phyloP scores from a whole-genome alignment of 495 filamentous ascomycete species.

The Lasiosphaeriaceae sp. region DNA sequence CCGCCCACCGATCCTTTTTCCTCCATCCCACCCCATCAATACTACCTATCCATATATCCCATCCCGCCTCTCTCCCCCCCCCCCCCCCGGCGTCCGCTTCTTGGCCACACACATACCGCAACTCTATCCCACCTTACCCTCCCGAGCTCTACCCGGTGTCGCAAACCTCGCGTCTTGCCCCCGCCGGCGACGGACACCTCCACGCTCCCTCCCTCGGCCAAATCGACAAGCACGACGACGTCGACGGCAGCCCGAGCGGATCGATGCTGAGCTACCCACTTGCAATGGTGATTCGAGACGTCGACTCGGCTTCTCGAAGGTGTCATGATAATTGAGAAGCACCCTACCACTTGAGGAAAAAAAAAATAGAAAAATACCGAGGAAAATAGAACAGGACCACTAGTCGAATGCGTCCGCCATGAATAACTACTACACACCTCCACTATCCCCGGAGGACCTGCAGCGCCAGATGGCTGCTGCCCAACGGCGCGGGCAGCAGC shows the following conservation, averaged over 20 bases:
- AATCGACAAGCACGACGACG: neutral
- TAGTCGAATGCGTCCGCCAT: conserved; percentile 23
- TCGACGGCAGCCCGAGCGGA: neutral
- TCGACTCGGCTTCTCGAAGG: neutral
- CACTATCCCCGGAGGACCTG: conserved; percentile 45
- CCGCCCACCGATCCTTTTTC: too few relatives aligned
- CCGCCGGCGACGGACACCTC: too few relatives aligned
- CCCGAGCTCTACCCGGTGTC: too few relatives aligned
- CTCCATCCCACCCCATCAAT: too few relatives aligned
- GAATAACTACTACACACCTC: conserved; percentile 27
- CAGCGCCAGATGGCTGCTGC: conserved; percentile 31
- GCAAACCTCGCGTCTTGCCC: too few relatives aligned
- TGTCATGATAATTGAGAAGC: conserved; percentile 1
- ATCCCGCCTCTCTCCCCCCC: too few relatives aligned
- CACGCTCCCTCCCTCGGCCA: neutral
- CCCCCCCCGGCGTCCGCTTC: too few relatives aligned
- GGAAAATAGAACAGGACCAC: neutral
- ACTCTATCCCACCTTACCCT: too few relatives aligned
- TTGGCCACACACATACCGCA: too few relatives aligned
- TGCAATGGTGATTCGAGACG: neutral
- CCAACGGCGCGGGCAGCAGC: conserved; percentile 20
- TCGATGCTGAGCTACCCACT: neutral
- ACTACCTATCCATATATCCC: too few relatives aligned
- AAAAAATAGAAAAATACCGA: neutral
- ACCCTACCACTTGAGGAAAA: neutral